Evolutionary conservation across 768 basidiomycete species (phyloP).

Genomic region (Neoboletus brunneissimus): DNA sequence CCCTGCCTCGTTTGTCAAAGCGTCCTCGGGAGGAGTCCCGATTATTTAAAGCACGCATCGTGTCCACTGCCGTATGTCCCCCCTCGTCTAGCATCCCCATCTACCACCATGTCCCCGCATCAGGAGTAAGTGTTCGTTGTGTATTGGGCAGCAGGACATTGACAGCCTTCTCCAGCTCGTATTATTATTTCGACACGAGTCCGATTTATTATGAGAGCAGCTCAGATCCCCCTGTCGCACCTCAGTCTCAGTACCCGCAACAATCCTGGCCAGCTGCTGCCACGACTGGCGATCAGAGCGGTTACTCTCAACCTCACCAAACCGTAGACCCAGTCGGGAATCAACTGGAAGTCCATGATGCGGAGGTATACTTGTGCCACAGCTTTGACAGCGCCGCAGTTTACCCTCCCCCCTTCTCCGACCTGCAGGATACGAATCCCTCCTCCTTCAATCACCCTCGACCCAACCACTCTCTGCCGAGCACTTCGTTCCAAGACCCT

Average conservation of each 20-base stretch:
- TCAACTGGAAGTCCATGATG: background rate
- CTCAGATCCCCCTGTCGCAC: conserved; percentile 1
- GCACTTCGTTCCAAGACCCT: background rate
- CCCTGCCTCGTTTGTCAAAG: conserved; percentile 18
- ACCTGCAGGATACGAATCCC: conserved; percentile 9
- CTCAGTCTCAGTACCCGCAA: background rate
- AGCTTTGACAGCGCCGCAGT: background rate
- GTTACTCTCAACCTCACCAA: conserved; percentile 5
- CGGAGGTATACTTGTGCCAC: conserved; percentile 11
- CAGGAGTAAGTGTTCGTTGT: conserved; percentile 14
- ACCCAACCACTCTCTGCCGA: background rate
- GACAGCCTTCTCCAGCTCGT: conserved; percentile 5
- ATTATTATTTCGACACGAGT: background rate
- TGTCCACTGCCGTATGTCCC: conserved; percentile 4
- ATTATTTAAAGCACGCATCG: conserved; percentile 24
- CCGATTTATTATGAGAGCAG: conserved; percentile 3
- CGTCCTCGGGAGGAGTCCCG: conserved; percentile 9
- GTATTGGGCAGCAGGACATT: background rate
- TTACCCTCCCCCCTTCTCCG: background rate
- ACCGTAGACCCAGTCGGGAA: background rate
- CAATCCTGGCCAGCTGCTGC: conserved; percentile 5
- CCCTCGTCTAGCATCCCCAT: conserved; percentile 1
- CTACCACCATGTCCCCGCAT: conserved; percentile 23
- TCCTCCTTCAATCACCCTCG: background rate
- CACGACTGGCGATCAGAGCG: background rate